A percentile compares a stretch with the other conserved stretches of the same genome.
phyloP scores from a whole-genome alignment of 1,139 yeast species.

The Blastobotrys indianensis region DNA sequence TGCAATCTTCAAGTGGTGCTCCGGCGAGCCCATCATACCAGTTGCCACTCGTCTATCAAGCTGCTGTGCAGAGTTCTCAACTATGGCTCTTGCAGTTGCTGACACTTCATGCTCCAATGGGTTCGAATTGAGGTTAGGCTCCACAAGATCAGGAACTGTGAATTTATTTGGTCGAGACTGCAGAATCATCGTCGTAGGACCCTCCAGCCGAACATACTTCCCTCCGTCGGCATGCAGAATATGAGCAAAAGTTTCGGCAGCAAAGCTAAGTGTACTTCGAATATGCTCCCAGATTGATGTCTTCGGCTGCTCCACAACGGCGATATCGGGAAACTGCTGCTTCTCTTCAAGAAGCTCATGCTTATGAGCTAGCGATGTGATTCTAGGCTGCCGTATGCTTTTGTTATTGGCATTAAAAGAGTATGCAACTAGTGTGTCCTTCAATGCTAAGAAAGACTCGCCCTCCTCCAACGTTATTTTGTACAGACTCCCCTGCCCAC shows the following conservation, averaged over 20 bases:
- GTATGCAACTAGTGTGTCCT: constrained; percentile 33
- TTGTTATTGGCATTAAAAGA: constrained; percentile 28
- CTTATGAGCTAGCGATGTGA: not conserved
- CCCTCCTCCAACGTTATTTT: constrained; percentile 29
- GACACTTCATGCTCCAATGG: constrained; percentile 16
- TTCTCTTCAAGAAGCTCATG: no score
- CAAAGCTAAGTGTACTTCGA: not conserved
- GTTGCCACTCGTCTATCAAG: constrained; percentile 8
- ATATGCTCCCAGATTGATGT: not conserved
- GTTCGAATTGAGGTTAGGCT: constrained; percentile 8
- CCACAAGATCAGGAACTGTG: constrained; percentile 3
- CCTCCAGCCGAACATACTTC: constrained; percentile 10
- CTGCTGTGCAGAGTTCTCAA: constrained; percentile 10
- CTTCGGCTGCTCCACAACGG: not conserved
- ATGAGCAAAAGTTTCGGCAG: constrained; percentile 2
- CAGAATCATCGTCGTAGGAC: constrained; percentile 13
- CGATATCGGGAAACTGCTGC: no score
- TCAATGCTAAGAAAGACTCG: constrained; percentile 32
- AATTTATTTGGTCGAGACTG: constrained; percentile 1
- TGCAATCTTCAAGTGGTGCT: constrained; percentile 26
- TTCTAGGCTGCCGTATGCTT: constrained; percentile 8
- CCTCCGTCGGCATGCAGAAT: constrained; percentile 10
- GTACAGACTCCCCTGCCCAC: constrained; percentile 31
- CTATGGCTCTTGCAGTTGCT: constrained; percentile 14
- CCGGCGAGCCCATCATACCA: constrained; percentile 21